Percentiles rank a stretch among this genome's conserved stretches.
Evolutionary conservation across 1,139 yeast genomes (phyloP).

Genomic region (Pichia sp.): DNA sequence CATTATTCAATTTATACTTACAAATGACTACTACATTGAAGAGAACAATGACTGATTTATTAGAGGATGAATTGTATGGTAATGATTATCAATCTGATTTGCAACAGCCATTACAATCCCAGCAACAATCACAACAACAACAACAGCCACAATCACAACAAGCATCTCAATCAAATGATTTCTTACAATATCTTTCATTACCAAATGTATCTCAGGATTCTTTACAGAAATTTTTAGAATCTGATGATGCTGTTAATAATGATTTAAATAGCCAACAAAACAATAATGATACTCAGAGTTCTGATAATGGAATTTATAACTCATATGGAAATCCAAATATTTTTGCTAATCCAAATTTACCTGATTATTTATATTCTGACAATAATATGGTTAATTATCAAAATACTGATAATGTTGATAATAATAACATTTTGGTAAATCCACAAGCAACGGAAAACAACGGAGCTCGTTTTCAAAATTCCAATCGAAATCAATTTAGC

Average conservation of each 20-base stretch:
- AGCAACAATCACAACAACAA: not conserved
- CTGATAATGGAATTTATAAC: conserved; percentile 21
- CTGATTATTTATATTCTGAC: conserved; percentile 3
- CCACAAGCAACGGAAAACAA: conserved; percentile 9
- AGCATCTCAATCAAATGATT: conserved; percentile 7
- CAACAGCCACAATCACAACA: not conserved
- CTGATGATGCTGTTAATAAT: conserved; percentile 1
- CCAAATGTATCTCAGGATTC: conserved; percentile 16
- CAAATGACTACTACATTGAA: conserved; percentile 25
- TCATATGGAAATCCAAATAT: conserved; percentile 26
- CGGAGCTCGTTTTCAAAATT: conserved; percentile 4
- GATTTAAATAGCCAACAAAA: not conserved
- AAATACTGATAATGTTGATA: not conserved
- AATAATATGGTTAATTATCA: not conserved
- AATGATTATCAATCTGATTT: not conserved
- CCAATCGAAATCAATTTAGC: not conserved
- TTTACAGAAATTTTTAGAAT: conserved; percentile 7
- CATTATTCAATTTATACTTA: not conserved
- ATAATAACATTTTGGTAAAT: not conserved
- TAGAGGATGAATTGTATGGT: conserved; percentile 26
- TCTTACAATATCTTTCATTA: conserved; percentile 9
- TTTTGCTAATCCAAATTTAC: conserved; percentile 20
- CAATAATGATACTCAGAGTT: conserved; percentile 1
- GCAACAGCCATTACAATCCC: not conserved
- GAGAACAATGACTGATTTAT: conserved; percentile 25